These are phyloP conservation scores for Cutaneotrichosporon sp. DNA, from an alignment of 1,284 basidiomycete genomes.

Conservation along the genomic window DNA sequence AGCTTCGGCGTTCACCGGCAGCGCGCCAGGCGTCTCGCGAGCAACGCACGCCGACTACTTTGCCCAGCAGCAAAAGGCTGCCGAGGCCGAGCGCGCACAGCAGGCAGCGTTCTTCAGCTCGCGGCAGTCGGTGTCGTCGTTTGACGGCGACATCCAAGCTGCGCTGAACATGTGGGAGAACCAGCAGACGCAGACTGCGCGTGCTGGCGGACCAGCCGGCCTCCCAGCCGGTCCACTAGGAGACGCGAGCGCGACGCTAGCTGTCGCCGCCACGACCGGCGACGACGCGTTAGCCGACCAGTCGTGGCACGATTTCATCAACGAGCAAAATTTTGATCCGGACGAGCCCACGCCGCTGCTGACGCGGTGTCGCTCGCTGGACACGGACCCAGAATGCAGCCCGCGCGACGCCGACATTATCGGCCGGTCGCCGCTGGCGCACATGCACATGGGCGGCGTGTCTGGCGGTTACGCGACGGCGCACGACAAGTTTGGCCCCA, in stretches of 20 bases:
- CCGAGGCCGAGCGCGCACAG: slow-evolving; percentile 11
- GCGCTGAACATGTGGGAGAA: slow-evolving; percentile 16
- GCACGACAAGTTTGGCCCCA: slow-evolving; percentile 13
- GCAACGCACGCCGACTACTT: slow-evolving; percentile 19
- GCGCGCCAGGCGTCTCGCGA: slow-evolving; percentile 10
- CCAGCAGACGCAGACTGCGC: neutral
- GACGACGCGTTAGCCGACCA: slow-evolving; percentile 21
- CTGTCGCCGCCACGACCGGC: neutral
- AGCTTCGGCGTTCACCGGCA: slow-evolving; percentile 12
- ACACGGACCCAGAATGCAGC: slow-evolving; percentile 21
- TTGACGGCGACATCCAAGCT: slow-evolving; percentile 13
- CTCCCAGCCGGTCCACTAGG: neutral
- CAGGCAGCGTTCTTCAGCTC: slow-evolving; percentile 11
- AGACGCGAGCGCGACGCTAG: neutral
- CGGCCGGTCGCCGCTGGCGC: slow-evolving; percentile 15
- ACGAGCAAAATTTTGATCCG: slow-evolving; percentile 22
- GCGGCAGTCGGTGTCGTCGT: slow-evolving; percentile 1
- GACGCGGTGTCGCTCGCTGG: slow-evolving; percentile 18
- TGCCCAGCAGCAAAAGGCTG: slow-evolving; percentile 16
- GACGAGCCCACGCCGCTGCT: slow-evolving; percentile 22
- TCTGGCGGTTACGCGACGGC: slow-evolving; percentile 1
- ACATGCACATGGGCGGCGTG: slow-evolving; percentile 7
- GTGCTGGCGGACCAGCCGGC: neutral
- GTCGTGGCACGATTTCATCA: slow-evolving; percentile 24
- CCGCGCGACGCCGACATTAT: slow-evolving; percentile 17